Conservation (phyloP, 1,139 yeast species). For the Diutina pseudorugosa region DNA sequence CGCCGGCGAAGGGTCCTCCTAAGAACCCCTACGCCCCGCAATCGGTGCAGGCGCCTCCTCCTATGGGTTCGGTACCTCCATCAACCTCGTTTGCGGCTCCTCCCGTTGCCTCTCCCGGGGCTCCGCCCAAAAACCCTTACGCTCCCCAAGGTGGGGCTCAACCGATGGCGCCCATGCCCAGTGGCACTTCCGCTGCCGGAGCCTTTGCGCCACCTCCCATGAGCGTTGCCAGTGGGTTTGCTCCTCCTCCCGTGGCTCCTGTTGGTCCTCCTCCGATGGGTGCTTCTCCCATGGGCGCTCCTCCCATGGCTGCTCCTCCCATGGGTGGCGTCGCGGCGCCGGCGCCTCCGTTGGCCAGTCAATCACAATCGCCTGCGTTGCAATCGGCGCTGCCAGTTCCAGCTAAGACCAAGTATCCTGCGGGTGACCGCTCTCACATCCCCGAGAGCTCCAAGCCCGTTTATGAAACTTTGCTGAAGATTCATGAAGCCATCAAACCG, state of each 20-base stretch:
- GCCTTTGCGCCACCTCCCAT: constrained; percentile 3
- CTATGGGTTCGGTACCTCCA: neutral
- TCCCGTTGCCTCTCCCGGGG: constrained; percentile 5
- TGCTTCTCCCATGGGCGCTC: constrained; percentile 14
- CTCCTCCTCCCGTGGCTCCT: constrained; percentile 10
- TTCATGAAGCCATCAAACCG: constrained; percentile 56
- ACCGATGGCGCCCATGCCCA: neutral
- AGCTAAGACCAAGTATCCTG: constrained; percentile 29
- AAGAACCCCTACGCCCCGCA: constrained; percentile 3
- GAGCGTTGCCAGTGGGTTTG: neutral
- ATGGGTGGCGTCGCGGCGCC: neutral
- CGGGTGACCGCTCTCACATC: constrained; percentile 65
- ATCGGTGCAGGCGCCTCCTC: neutral
- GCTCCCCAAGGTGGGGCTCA: neutral
- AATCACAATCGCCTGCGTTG: constrained; percentile 1
- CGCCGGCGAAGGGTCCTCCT: constrained; percentile 1
- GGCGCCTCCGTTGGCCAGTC: constrained; percentile 2
- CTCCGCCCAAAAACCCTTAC: neutral
- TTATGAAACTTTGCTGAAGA: constrained; percentile 38
- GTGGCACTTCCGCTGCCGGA: neutral
- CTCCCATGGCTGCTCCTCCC: constrained; percentile 11
- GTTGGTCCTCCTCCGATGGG: constrained; percentile 12
- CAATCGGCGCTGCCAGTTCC: neutral
- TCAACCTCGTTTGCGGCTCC: constrained; percentile 7
- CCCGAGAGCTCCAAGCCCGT: constrained; percentile 49